Evolutionary conservation across 306 rosid species (phyloP).

Genomic region (Sindora glabra): DNA sequence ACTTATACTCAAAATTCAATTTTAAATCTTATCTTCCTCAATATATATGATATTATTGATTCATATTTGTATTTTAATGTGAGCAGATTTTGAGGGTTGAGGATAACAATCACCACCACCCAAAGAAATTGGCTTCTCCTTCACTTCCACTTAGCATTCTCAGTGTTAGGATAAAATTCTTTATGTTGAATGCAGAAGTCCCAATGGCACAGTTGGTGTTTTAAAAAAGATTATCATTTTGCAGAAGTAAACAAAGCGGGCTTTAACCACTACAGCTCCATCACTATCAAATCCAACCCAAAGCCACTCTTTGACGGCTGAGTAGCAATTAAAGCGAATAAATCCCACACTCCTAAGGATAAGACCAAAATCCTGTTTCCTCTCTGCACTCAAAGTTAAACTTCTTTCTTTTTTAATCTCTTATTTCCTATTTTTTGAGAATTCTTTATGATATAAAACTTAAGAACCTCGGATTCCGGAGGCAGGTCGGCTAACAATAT

Average conservation of each 20-base stretch:
- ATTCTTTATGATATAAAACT: too few species aligned
- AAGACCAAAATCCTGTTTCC: conserved; percentile 18
- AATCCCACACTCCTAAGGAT: conserved; percentile 17
- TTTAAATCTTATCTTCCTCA: too few species aligned
- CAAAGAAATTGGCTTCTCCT: conserved; percentile 26
- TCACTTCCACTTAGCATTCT: conserved; percentile 41
- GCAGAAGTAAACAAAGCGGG: conserved; percentile 14
- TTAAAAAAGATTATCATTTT: conserved; percentile 49
- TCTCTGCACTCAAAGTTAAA: too few species aligned
- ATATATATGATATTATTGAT: too few species aligned
- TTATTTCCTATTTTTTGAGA: too few species aligned
- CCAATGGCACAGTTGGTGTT: conserved; percentile 17
- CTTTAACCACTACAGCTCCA: conserved; percentile 18
- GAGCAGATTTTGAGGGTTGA: conserved; percentile 21
- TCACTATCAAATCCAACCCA: conserved; percentile 20
- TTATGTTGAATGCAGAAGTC: conserved; percentile 20
- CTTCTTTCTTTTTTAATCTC: too few species aligned
- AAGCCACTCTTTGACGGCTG: conserved; percentile 29
- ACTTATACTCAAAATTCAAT: too few species aligned
- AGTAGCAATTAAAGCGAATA: conserved; percentile 23
- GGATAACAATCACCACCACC: too few species aligned
- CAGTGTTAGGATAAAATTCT: conserved; percentile 40
- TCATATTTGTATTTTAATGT: too few species aligned
- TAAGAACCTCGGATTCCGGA: too few species aligned
- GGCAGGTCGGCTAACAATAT: conserved; percentile 25